Conservation (phyloP, 768 basidiomycete species). For the Paxillus rubicundulus region DNA sequence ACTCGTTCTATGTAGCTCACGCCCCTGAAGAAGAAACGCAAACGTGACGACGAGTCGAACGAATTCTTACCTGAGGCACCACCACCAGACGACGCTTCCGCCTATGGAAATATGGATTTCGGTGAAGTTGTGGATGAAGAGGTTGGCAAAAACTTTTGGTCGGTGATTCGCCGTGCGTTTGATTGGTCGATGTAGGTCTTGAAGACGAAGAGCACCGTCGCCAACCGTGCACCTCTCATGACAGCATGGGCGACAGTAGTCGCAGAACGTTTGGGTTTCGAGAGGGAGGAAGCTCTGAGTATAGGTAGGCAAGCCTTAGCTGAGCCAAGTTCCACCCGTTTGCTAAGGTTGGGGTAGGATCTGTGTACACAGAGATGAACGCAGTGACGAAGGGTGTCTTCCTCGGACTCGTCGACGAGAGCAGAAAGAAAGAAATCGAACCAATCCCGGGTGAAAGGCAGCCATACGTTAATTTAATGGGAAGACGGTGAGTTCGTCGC, state of each 20-base stretch:
- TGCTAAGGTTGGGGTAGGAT: constrained; percentile 48
- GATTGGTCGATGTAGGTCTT: constrained; percentile 46
- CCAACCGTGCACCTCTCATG: constrained; percentile 94
- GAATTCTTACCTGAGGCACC: constrained; percentile 56
- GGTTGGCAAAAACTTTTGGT: constrained; percentile 37
- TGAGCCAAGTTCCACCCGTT: not conserved
- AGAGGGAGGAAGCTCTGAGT: constrained; percentile 84
- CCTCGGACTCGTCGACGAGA: constrained; percentile 69
- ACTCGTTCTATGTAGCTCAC: constrained; percentile 34
- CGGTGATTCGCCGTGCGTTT: not conserved
- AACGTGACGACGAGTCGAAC: constrained; percentile 44
- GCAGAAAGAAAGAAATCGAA: constrained; percentile 53
- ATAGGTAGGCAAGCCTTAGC: constrained; percentile 56
- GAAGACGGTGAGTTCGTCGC: constrained; percentile 49
- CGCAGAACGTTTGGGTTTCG: constrained; percentile 83
- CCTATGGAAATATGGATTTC: constrained; percentile 62
- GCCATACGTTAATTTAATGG: constrained; percentile 86
- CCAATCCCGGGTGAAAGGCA: constrained; percentile 59
- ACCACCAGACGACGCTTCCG: constrained; percentile 48
- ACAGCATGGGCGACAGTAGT: constrained; percentile 90
- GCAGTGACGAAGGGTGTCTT: constrained; percentile 82
- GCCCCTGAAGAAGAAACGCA: constrained; percentile 50
- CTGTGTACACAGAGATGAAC: constrained; percentile 92
- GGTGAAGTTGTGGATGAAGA: constrained; percentile 71
- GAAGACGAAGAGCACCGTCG: constrained; percentile 55